Conservation (phyloP, 1,284 basidiomycete species). For the Leucoagaricus sp. region DNA sequence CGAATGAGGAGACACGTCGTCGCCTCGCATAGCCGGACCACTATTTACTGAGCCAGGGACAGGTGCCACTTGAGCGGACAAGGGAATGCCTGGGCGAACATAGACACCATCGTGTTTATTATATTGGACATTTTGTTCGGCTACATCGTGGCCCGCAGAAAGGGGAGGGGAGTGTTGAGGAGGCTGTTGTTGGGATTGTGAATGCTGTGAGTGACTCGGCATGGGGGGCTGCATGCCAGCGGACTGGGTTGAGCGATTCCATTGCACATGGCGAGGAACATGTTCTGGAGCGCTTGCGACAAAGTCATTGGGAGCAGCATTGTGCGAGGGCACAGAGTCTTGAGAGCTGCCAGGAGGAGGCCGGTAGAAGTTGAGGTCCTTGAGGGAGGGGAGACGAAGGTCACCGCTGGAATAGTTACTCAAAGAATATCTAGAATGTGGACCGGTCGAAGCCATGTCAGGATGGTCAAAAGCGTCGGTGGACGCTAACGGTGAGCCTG, state of each 20-base stretch:
- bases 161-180: constrained; percentile 41
- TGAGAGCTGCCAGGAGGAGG: constrained; percentile 21
- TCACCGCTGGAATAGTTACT: constrained; percentile 41
- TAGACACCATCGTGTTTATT: constrained; percentile 43
- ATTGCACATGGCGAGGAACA: constrained; percentile 25
- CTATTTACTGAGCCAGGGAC: constrained; percentile 36
- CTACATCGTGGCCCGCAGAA: constrained; percentile 39
- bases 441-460: constrained; percentile 41
- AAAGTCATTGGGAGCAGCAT: constrained; percentile 23
- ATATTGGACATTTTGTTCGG: constrained; percentile 36
- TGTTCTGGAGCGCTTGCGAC: constrained; percentile 5
- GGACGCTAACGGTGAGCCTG: constrained; percentile 10
- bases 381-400: constrained; percentile 64
- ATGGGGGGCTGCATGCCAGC: constrained; percentile 22
- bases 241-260: constrained; percentile 26
- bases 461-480: constrained; percentile 12
- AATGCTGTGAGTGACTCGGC: constrained; percentile 21
- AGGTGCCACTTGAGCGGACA: constrained; percentile 41
- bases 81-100: constrained; percentile 41
- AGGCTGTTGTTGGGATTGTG: constrained; percentile 19
- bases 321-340: constrained; percentile 22
- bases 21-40: constrained; percentile 33
- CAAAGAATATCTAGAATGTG: constrained; percentile 38
- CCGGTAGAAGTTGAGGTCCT: constrained; percentile 58
- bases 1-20: constrained; percentile 33